Conservation (phyloP, 768 basidiomycete genomes). For the Aureoboletus auriporus region DNA sequence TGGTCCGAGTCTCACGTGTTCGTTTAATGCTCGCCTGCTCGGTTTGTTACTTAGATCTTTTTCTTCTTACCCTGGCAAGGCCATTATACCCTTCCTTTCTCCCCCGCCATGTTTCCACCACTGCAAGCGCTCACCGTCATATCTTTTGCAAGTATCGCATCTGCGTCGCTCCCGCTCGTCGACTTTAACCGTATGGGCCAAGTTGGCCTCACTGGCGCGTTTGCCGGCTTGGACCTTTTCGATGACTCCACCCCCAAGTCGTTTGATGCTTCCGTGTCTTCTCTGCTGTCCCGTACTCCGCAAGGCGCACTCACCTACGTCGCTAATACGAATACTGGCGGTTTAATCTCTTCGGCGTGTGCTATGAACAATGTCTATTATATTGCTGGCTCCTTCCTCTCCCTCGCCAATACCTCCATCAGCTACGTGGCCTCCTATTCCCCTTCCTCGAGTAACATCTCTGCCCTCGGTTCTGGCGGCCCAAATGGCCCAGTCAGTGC, state of each 20-base stretch:
- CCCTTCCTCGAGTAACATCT: slow-evolving; percentile 51
- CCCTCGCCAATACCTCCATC: slow-evolving; percentile 55
- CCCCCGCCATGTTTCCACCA: slow-evolving; percentile 5
- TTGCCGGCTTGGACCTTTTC: slow-evolving; percentile 81
- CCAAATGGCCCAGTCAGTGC: slow-evolving; percentile 73
- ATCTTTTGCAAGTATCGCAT: slow-evolving; percentile 13
- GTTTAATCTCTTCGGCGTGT: slow-evolving; percentile 73
- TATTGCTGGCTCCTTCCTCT: slow-evolving; percentile 80
- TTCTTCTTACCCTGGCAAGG: slow-evolving; percentile 6
- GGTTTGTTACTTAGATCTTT: background rate
- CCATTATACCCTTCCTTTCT: slow-evolving; percentile 3
- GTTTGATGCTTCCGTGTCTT: slow-evolving; percentile 69
- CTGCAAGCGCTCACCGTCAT: slow-evolving; percentile 14
- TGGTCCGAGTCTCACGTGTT: slow-evolving; percentile 25
- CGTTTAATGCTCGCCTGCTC: slow-evolving; percentile 1
- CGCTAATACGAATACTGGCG: slow-evolving; percentile 78
- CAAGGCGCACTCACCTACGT: slow-evolving; percentile 67
- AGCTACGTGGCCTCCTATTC: slow-evolving; percentile 78
- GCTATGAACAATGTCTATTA: slow-evolving; percentile 65
- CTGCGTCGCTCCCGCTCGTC: slow-evolving; percentile 49
- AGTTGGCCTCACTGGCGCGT: slow-evolving; percentile 85
- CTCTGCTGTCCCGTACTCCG: slow-evolving; percentile 60
- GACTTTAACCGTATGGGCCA: slow-evolving; percentile 86
- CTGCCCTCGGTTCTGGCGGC: slow-evolving; percentile 60
- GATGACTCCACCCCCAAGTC: slow-evolving; percentile 49